Evolutionary conservation across 2,329 filamentous ascomycete species (phyloP), one percentile per base, ranked within the genome.

Genomic region (Lachnellula subtilissima): DNA sequence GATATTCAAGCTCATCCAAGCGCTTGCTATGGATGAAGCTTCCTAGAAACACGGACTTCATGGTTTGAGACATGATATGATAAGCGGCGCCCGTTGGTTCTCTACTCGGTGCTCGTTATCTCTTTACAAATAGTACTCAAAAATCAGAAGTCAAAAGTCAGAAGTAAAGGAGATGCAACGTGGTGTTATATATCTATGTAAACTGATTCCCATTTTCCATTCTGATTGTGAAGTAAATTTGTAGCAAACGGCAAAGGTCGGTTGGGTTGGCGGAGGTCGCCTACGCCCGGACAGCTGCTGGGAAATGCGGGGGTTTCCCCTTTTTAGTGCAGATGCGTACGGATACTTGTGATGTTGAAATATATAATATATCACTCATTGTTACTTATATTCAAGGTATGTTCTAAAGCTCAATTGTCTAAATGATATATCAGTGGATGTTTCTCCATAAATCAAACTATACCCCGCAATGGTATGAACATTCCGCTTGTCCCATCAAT

Each of bases 11-110:
- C 43, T 75, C 71, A 12, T 71, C 72, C 51, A 75, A 70, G 22
- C 68, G 76, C 65, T 68, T 75, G 67, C 69, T 81, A 66, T 87
- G 81, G 12, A 86, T 78, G 65, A 88, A 87, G 0, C 81, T 77
- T 12, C 86, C 86, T 19, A 78, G 60, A 64, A 84, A 88, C 47
- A 88, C 73, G 50, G 51, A 45, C 54, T 56, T 57, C 25, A 17
- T 40, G 48, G 36, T 43, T 11, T 45, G 45, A 48, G 50, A 23
- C 49, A 39, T 28, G 50, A 50, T 46, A 39, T 28, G 50, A 52
- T 46, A 46, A 52, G 48, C 17, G 47, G 14, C n/a, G 37, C n/a
- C 9, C 5, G 37, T n/a, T 14, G 7, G 25, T 25, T 25, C 36
- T n/a, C 6, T 12, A n/a, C 36, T n/a, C 37, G 4, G 37, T 6